Evolutionary conservation across 352 stramenopile species (phyloP), one percentile per base, ranked within the genome.

Genomic region (Phytophthora syringae): DNA sequence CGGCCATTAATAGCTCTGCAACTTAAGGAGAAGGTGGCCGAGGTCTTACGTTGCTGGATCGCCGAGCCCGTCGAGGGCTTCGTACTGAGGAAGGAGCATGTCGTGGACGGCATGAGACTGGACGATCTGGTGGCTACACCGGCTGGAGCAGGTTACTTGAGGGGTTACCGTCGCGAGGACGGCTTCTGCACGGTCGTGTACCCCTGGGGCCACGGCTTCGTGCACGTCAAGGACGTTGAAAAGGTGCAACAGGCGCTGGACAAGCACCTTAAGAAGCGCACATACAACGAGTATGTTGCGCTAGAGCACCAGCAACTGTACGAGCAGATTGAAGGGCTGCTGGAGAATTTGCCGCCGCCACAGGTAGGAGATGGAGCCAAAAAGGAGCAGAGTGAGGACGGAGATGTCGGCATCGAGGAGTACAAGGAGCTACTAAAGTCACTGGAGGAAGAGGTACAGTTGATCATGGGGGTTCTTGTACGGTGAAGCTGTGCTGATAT

Each of bases 301-400:
- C 65, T 93, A 0, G 79, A 93, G 52, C 79, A 89, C 56, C 79
- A 92, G 69, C 84, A 89, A 42, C 47, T 92, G 30, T 90, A 76
- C 50, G 84, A 90, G 45, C 77, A 92, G 39, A 77, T 92, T 44
- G 79, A 85, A 71, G 76, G 74, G 12, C 56, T 92, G 10, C 32
- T 88, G 42, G 74, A 85, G 27, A 85, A 84, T 58, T 64, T 80
- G 21, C 67, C 72, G 21, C 70, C 69, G 18, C 65, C 74, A 22
- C 20, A 44, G 25, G 28, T 49, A 18, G 16, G 28, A 20, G 43
- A 36, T 22, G 20, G 20, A 12, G 4, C 34, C 7, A 48, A 64
- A n/a, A n/a, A n/a, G 21, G 39, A 60, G 22, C 42, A 53, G 5
- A 48, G 60, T 28, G 57, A 64, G 53, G 53, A 64, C 10, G 57